These are phyloP conservation scores for Arachnopeziza araneosa DNA, from an alignment of 2,329 filamentous ascomycete species.

Conservation along the genomic window DNA sequence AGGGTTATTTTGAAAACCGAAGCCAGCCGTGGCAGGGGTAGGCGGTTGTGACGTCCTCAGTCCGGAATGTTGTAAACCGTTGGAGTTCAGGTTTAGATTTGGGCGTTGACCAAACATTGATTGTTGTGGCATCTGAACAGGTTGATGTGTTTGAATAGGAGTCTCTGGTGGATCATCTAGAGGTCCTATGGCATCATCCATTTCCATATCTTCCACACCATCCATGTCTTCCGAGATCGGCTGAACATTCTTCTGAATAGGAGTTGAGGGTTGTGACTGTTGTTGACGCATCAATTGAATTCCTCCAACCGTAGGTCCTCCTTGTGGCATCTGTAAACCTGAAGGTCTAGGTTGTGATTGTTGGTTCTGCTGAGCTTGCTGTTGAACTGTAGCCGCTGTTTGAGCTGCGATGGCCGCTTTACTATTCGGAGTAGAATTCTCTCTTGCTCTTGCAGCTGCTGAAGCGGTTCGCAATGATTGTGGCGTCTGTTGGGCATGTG, in stretches of 20 bases:
- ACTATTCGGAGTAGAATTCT: slow-evolving; percentile 41
- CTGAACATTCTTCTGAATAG: slow-evolving; percentile 25
- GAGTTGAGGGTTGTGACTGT: slow-evolving; percentile 29
- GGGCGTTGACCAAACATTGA: slow-evolving; percentile 61
- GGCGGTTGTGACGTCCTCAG: slow-evolving; percentile 80
- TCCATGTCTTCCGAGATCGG: slow-evolving; percentile 61
- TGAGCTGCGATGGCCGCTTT: slow-evolving; percentile 35
- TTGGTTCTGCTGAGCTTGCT: slow-evolving; percentile 38
- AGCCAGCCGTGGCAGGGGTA: slow-evolving; percentile 72
- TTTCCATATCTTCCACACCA: slow-evolving; percentile 89
- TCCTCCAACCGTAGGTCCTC: slow-evolving; percentile 25
- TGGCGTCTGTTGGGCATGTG: slow-evolving; percentile 68
- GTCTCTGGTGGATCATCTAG: slow-evolving; percentile 57
- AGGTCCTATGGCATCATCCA: slow-evolving; percentile 74
- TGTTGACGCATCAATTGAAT: slow-evolving; percentile 32
- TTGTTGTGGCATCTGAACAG: slow-evolving; percentile 65
- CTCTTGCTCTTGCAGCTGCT: slow-evolving; percentile 36
- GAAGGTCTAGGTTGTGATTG: slow-evolving; percentile 18
- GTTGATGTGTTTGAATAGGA: slow-evolving; percentile 37
- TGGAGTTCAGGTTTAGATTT: slow-evolving; percentile 72
- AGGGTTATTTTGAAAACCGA: slow-evolving; percentile 84
- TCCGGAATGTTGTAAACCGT: slow-evolving; percentile 65
- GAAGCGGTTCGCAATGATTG: slow-evolving; percentile 38
- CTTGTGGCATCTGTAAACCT: slow-evolving; percentile 26
- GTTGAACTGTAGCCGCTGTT: slow-evolving; percentile 37